These are phyloP conservation scores for Diaporthe ilicicola DNA, from an alignment of 2,329 filamentous ascomycete genomes.

Conservation along the genomic window DNA sequence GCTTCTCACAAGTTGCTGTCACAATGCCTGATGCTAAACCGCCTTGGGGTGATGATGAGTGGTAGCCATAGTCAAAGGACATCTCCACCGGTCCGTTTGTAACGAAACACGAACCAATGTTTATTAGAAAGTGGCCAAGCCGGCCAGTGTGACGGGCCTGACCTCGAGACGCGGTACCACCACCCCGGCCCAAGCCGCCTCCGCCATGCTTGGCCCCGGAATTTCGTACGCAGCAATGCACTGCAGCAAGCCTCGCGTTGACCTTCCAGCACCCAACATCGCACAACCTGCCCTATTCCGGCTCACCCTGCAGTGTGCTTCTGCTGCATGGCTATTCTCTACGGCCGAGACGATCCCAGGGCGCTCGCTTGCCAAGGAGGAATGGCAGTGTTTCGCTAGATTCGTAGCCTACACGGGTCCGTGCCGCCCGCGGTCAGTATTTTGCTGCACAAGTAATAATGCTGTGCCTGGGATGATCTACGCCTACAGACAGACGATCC, in stretches of 20 bases:
- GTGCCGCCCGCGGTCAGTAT: not conserved
- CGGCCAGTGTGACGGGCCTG: slow-evolving; percentile 20
- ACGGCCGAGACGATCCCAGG: not conserved
- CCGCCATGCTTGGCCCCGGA: not conserved
- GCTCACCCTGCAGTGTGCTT: not conserved
- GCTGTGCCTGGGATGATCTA: not conserved
- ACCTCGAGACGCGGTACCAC: slow-evolving; percentile 9
- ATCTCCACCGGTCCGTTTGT: not conserved
- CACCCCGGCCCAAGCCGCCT: not conserved
- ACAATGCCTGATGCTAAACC: slow-evolving; percentile 9
- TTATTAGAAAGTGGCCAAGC: not conserved
- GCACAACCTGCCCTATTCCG: not conserved
- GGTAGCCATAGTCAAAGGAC: not conserved
- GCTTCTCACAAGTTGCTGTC: not conserved
- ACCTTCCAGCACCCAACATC: not conserved
- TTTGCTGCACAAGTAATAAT: not conserved
- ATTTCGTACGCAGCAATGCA: not conserved
- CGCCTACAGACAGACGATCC: not conserved
- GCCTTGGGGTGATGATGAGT: not conserved
- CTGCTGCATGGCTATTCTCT: not conserved
- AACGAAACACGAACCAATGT: not conserved
- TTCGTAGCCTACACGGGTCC: not conserved
- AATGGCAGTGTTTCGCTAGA: not conserved
- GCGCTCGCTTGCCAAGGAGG: too few species aligned
- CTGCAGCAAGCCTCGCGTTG: slow-evolving; percentile 5